Conservation (phyloP, 768 basidiomycete species). For the Galerina marginata region DNA sequence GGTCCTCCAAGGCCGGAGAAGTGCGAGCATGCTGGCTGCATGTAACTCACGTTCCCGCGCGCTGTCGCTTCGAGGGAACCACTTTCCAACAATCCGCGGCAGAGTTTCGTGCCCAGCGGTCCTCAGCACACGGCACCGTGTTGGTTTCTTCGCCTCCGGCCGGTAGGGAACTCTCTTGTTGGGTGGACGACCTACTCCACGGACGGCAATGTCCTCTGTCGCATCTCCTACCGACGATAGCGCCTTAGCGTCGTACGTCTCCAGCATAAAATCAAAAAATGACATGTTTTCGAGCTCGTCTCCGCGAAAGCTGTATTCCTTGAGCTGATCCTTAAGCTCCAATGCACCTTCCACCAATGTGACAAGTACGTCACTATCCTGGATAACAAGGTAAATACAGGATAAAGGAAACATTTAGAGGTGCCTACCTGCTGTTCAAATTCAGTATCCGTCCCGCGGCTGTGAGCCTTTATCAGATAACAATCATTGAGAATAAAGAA, state of each 20-base stretch:
- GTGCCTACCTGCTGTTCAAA: no score
- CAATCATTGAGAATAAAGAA: no score
- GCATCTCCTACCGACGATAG: background rate
- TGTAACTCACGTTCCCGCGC: conserved; percentile 24
- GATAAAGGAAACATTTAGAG: background rate
- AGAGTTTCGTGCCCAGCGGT: conserved; percentile 34
- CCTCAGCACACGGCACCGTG: conserved; percentile 23
- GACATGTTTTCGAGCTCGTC: conserved; percentile 12
- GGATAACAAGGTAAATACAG: background rate
- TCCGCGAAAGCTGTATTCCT: conserved; percentile 23
- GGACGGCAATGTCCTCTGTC: background rate
- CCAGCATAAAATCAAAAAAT: conserved; percentile 19
- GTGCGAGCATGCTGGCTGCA: conserved; percentile 33
- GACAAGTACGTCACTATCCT: background rate
- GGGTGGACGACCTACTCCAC: conserved; percentile 16
- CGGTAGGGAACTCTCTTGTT: conserved; percentile 13
- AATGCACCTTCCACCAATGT: conserved; percentile 11
- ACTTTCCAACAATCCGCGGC: conserved; percentile 36
- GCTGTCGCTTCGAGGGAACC: conserved; percentile 31
- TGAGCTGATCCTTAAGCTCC: conserved; percentile 19
- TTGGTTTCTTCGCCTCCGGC: background rate
- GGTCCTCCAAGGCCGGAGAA: conserved; percentile 42
- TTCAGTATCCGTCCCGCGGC: no score
- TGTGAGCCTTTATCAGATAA: no score
- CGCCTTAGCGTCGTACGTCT: conserved; percentile 29